Evolutionary conservation across 1,284 basidiomycete species (phyloP).

Genomic region (Pholiota adiposa): DNA sequence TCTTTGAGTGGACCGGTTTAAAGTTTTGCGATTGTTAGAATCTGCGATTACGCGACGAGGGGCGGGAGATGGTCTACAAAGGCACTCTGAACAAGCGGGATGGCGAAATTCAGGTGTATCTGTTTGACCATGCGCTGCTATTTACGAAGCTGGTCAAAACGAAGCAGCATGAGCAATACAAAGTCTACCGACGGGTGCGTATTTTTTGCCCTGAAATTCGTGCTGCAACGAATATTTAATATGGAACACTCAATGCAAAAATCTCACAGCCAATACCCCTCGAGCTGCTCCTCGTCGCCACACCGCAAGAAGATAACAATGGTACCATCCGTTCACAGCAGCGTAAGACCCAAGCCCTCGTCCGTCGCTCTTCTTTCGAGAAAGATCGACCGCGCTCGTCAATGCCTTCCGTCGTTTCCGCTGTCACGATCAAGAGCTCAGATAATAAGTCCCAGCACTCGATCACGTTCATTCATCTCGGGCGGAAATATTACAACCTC

Average conservation of each 20-base stretch:
- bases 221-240: not conserved
- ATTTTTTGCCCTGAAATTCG: constrained; percentile 13
- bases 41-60: constrained; percentile 84
- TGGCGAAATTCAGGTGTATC: constrained; percentile 90
- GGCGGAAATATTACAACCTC: constrained; percentile 91
- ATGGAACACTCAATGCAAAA: no score
- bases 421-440: constrained; percentile 51
- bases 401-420: constrained; percentile 35
- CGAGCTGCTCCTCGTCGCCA: constrained; percentile 87
- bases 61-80: constrained; percentile 92
- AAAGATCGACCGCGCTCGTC: constrained; percentile 36
- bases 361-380: constrained; percentile 57
- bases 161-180: constrained; percentile 91
- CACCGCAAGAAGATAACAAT: constrained; percentile 49
- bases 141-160: constrained; percentile 89
- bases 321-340: constrained; percentile 32
- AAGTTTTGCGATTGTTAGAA: no score
- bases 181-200: constrained; percentile 91
- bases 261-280: constrained; percentile 86
- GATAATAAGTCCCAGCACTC: constrained; percentile 90
- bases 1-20: no score
- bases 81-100: constrained; percentile 93
- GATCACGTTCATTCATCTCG: constrained; percentile 93
- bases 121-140: constrained; percentile 96
- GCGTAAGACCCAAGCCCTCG: constrained; percentile 42